A percentile compares a stretch with the other conserved stretches of the same genome.
Evolutionary conservation across 331 rosid species (phyloP).

Genomic region (Malus hybrid): DNA sequence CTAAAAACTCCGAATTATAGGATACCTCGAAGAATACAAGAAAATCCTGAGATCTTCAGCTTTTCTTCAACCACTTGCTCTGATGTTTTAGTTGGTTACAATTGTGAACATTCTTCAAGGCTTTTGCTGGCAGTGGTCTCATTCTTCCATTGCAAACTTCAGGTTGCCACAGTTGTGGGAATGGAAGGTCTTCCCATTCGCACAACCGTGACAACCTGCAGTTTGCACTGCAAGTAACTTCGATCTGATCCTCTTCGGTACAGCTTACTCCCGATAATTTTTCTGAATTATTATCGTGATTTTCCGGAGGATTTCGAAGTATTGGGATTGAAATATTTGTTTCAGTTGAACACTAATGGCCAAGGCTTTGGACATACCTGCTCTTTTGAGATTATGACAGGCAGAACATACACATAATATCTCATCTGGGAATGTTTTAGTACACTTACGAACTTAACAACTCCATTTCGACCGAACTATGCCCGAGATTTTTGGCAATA

Average conservation of each 20-base stretch:
- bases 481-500: conserved; percentile 50
- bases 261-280: not conserved
- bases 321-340: too few relatives aligned
- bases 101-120: not conserved
- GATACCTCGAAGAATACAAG: too few relatives aligned
- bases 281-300: too few relatives aligned
- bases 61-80: too few relatives aligned
- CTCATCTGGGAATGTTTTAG: not conserved
- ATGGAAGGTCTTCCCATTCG: too few relatives aligned
- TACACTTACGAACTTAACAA: conserved; percentile 8
- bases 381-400: not conserved
- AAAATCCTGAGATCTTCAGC: too few relatives aligned
- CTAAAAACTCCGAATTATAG: too few relatives aligned
- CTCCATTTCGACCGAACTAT: conserved; percentile 50
- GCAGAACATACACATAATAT: not conserved
- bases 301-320: too few relatives aligned
- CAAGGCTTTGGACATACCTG: too few relatives aligned
- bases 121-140: not conserved
- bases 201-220: not conserved
- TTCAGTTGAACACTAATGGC: too few relatives aligned
- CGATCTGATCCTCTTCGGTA: not conserved
- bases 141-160: not conserved
- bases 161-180: not conserved
- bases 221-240: not conserved
- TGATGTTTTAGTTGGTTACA: too few relatives aligned